Conservation (phyloP, 2,329 filamentous ascomycete genomes). For the Aspergillus sergii region DNA sequence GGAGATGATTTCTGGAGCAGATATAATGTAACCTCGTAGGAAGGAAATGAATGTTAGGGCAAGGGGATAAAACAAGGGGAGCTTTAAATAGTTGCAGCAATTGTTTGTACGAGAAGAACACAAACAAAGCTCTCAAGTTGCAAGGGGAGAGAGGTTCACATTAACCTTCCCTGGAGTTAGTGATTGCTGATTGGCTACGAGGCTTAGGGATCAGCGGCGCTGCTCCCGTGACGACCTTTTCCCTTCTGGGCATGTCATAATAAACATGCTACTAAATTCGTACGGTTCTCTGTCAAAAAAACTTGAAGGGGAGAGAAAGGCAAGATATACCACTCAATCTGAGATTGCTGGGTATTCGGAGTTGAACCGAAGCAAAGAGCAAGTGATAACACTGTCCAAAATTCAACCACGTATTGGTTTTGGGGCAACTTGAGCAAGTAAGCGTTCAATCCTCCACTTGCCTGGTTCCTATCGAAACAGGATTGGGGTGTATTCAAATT, state of each 20-base stretch:
- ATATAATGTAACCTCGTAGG: neutral
- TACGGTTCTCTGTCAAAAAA: neutral
- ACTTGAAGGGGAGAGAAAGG: neutral
- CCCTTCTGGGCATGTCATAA: constrained; percentile 19
- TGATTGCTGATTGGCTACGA: constrained; percentile 20
- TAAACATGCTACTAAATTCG: constrained; percentile 19
- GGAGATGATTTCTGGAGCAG: neutral
- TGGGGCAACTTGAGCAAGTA: neutral
- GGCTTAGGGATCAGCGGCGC: constrained; percentile 15
- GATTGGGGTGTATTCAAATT: neutral
- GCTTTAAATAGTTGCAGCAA: constrained; percentile 13
- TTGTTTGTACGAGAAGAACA: constrained; percentile 17
- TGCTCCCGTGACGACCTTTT: constrained; percentile 23
- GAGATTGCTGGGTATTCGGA: neutral
- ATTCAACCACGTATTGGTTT: neutral
- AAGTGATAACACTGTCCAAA: neutral
- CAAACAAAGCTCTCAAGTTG: constrained; percentile 10
- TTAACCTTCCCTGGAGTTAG: constrained; percentile 6
- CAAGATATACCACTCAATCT: neutral
- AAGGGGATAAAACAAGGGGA: constrained; percentile 19
- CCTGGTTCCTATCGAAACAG: neutral
- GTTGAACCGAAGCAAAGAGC: neutral
- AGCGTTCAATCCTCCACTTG: neutral
- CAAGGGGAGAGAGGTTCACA: constrained; percentile 25
- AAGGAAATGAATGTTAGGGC: neutral